These are phyloP conservation scores for Thalassiosira livingstoniorum DNA, from an alignment of 352 stramenopile genomes.

Conservation along the genomic window DNA sequence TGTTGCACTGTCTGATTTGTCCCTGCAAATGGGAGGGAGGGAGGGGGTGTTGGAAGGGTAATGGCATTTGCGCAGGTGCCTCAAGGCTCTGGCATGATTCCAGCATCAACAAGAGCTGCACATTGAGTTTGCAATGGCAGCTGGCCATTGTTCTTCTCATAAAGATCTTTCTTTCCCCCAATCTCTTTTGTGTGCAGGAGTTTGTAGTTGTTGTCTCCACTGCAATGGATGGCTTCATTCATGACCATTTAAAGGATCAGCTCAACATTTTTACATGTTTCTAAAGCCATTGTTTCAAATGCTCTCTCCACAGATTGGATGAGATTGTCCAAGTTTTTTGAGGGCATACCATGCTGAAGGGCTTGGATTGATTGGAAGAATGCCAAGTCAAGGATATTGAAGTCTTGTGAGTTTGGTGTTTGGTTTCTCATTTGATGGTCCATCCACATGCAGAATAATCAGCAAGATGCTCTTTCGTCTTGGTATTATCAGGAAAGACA, in stretches of 20 bases:
- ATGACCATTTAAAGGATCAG: constrained; percentile 24
- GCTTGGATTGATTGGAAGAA: constrained; percentile 46
- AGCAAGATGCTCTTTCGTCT: no score
- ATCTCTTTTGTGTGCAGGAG: constrained; percentile 19
- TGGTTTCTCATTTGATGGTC: constrained; percentile 16
- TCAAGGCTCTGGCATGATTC: no score
- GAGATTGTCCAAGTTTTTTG: constrained; percentile 26
- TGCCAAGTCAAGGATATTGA: constrained; percentile 44
- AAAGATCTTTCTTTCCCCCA: no score
- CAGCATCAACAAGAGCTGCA: no score
- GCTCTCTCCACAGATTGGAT: not conserved
- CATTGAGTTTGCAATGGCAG: no score
- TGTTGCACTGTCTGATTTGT: no score
- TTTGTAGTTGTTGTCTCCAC: constrained; percentile 42
- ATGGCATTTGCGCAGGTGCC: no score
- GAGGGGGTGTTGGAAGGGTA: no score
- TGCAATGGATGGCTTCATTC: constrained; percentile 21
- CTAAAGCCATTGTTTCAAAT: constrained; percentile 11
- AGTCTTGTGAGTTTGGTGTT: constrained; percentile 43
- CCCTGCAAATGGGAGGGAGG: no score
- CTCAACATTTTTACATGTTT: constrained; percentile 33
- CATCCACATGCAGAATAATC: not conserved
- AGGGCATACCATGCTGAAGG: constrained; percentile 18
- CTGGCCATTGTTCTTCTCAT: no score
- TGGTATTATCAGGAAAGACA: not conserved